A percentile compares a stretch with the other conserved stretches of the same genome.
These are phyloP conservation scores for Aureobasidium subglaciale DNA, from an alignment of 2,329 filamentous ascomycete genomes.

Conservation along the genomic window DNA sequence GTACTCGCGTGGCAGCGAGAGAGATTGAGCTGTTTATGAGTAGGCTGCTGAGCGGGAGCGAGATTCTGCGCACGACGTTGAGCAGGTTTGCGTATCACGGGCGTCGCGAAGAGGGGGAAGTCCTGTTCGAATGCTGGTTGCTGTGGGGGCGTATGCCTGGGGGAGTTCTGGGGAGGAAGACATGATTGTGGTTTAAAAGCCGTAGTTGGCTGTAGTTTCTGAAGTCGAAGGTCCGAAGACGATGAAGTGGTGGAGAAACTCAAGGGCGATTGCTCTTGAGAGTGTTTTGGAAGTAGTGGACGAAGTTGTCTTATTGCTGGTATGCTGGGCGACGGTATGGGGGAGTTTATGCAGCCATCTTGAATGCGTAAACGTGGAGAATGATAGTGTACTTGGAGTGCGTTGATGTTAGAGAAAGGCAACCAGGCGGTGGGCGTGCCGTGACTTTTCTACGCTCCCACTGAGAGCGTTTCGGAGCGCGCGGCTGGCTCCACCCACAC, in stretches of 20 bases:
- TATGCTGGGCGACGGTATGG: slow-evolving; percentile 15
- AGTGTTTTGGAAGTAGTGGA: slow-evolving; percentile 19
- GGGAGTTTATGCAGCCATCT: slow-evolving; percentile 18
- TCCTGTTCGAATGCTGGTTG: slow-evolving; percentile 50
- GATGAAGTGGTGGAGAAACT: slow-evolving; percentile 47
- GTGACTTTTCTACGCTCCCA: no score
- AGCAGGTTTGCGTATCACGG: slow-evolving; percentile 29
- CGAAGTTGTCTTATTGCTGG: slow-evolving; percentile 12
- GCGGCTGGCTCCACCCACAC: no score
- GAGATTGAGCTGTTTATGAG: slow-evolving; percentile 42
- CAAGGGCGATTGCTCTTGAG: slow-evolving; percentile 40
- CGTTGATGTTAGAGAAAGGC: not conserved
- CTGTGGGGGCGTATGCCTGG: slow-evolving; percentile 43
- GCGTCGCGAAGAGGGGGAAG: slow-evolving; percentile 68
- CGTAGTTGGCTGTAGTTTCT: slow-evolving; percentile 66
- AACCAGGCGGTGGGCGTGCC: no score
- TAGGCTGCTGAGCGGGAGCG: slow-evolving; percentile 48
- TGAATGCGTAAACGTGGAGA: slow-evolving; percentile 8
- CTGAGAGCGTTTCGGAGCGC: no score
- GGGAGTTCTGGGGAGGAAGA: slow-evolving; percentile 56
- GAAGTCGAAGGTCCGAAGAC: slow-evolving; percentile 28
- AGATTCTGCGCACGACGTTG: slow-evolving; percentile 44
- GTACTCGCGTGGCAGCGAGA: slow-evolving; percentile 20
- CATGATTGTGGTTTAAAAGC: slow-evolving; percentile 68
- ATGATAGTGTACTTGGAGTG: not conserved